Conservation (phyloP, 2,329 filamentous ascomycete species). For the Fusarium sp. region DNA sequence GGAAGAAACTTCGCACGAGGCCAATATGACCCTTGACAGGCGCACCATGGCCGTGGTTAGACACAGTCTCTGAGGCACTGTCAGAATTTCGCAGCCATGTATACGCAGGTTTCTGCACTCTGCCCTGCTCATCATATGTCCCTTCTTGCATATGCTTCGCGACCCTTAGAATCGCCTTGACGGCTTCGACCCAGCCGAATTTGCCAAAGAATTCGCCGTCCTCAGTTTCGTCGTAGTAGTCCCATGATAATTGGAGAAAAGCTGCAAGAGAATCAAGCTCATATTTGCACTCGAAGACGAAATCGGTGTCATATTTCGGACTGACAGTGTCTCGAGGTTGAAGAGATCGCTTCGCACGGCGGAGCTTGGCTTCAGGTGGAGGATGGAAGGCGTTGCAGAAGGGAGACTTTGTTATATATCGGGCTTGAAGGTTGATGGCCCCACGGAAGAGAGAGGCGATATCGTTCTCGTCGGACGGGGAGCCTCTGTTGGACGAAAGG, state of each 20-base stretch:
- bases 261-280: constrained; percentile 91
- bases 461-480: constrained; percentile 58
- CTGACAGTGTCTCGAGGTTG: constrained; percentile 63
- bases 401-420: constrained; percentile 76
- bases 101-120: constrained; percentile 71
- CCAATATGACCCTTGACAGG: constrained; percentile 84
- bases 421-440: constrained; percentile 80
- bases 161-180: constrained; percentile 76
- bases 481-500: constrained; percentile 60
- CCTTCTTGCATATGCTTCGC: constrained; percentile 77
- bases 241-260: constrained; percentile 83
- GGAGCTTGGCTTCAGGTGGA: constrained; percentile 72
- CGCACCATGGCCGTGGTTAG: constrained; percentile 80
- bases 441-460: constrained; percentile 78
- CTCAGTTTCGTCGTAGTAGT: constrained; percentile 80
- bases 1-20: constrained; percentile 86
- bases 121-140: constrained; percentile 74
- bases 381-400: constrained; percentile 98
- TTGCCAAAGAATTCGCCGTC: constrained; percentile 80
- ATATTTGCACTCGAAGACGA: constrained; percentile 96
- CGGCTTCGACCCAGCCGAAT: constrained; percentile 77
- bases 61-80: constrained; percentile 82
- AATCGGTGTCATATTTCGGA: constrained; percentile 73
- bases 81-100: constrained; percentile 81
- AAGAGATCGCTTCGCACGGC: constrained; percentile 37